A percentile compares a stretch with the other conserved stretches of the same genome.
These are phyloP conservation scores for Alternaria brassicicola DNA, from an alignment of 2,329 filamentous ascomycete genomes.

Conservation along the genomic window DNA sequence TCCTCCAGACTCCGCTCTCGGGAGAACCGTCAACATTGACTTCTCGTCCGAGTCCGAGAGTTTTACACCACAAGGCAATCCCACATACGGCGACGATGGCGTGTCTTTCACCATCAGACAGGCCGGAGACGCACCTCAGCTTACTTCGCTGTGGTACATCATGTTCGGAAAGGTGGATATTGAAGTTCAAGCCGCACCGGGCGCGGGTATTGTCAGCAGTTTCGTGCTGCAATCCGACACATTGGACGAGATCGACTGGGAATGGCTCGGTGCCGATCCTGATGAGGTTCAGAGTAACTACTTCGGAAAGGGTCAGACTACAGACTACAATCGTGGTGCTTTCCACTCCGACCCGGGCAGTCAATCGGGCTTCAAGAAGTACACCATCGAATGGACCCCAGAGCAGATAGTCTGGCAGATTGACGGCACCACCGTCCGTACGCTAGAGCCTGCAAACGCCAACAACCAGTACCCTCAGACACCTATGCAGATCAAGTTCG, in stretches of 20 bases:
- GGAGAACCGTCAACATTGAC: conserved; percentile 81
- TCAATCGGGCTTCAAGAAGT: conserved; percentile 80
- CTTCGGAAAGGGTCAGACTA: conserved; percentile 77
- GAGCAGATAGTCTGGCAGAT: conserved; percentile 87
- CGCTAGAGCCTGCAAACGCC: conserved; percentile 72
- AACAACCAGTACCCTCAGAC: conserved; percentile 87
- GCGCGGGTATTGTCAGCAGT: conserved; percentile 90
- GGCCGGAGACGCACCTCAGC: conserved; percentile 82
- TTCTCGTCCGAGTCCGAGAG: conserved; percentile 79
- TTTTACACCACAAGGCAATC: conserved; percentile 72
- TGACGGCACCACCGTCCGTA: conserved; percentile 76
- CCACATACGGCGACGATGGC: conserved; percentile 77
- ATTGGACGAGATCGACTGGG: conserved; percentile 95
- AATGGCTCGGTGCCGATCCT: conserved; percentile 84
- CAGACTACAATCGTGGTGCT: conserved; percentile 83
- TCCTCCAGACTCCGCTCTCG: conserved; percentile 77
- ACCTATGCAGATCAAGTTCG: conserved; percentile 93
- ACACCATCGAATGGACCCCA: conserved; percentile 89
- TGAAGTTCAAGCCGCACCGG: conserved; percentile 82
- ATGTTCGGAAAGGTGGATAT: conserved; percentile 96
- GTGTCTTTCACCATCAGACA: conserved; percentile 79
- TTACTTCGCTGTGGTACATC: conserved; percentile 94
- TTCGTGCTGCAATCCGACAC: conserved; percentile 89
- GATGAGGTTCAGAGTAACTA: conserved; percentile 93
- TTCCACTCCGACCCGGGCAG: conserved; percentile 73